Conservation (phyloP, 352 stramenopile genomes). For the Aphanomyces cochlioides region DNA sequence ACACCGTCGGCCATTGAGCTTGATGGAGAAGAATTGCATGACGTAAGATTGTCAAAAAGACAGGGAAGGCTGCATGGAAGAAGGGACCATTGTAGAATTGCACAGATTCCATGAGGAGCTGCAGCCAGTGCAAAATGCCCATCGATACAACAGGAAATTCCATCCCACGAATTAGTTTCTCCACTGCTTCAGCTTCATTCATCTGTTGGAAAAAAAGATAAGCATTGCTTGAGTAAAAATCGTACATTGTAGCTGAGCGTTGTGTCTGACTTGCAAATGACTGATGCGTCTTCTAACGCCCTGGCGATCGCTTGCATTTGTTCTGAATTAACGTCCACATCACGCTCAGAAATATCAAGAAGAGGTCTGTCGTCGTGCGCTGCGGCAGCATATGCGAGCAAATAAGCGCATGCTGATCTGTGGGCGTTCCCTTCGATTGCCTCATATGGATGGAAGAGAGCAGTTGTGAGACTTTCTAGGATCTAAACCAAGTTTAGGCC, state of each 20-base stretch:
- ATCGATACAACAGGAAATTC: conserved; percentile 78
- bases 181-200: conserved; percentile 79
- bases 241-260: conserved; percentile 82
- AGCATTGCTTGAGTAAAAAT: conserved; percentile 4
- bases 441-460: conserved; percentile 75
- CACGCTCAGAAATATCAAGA: conserved; percentile 40
- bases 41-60: conserved; percentile 70
- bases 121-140: conserved; percentile 79
- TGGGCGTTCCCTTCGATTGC: conserved; percentile 46
- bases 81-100: conserved; percentile 80
- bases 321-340: conserved; percentile 40
- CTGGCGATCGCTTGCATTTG: conserved; percentile 63
- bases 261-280: conserved; percentile 78
- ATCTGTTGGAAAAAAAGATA: conserved; percentile 44
- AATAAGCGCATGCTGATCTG: conserved; percentile 62
- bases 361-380: conserved; percentile 76
- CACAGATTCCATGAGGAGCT: conserved; percentile 67
- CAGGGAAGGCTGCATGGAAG: conserved; percentile 82
- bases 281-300: conserved; percentile 64
- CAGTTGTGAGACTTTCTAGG: conserved; percentile 68
- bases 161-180: conserved; percentile 76
- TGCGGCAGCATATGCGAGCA: conserved; percentile 72
- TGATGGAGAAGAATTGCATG: conserved; percentile 73
- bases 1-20: conserved; percentile 78
- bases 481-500: conserved; percentile 41